Conservation (phyloP, 75 land plant species). For the Larix kaempferi region DNA sequence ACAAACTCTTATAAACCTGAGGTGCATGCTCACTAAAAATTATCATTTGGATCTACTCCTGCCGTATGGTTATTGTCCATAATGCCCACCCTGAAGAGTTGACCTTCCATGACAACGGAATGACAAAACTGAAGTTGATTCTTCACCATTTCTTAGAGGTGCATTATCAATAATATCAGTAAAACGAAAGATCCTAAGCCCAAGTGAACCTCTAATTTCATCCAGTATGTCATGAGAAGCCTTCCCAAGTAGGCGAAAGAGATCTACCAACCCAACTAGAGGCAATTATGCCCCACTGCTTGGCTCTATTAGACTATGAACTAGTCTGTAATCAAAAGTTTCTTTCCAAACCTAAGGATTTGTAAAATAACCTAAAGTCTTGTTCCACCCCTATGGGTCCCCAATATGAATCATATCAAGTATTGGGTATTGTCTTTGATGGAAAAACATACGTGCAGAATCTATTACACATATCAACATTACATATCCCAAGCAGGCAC, state of each 20-base stretch:
- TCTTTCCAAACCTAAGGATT: constrained; percentile 77
- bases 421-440: constrained; percentile 57
- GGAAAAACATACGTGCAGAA: constrained; percentile 81
- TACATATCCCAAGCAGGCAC: constrained; percentile 55
- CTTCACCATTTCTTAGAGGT: constrained; percentile 70
- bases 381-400: constrained; percentile 76
- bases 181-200: constrained; percentile 78
- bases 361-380: constrained; percentile 78
- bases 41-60: constrained; percentile 53
- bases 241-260: constrained; percentile 70
- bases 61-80: constrained; percentile 31
- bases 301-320: constrained; percentile 45
- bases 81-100: constrained; percentile 67
- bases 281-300: constrained; percentile 51
- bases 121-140: constrained; percentile 83
- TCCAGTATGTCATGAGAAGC: constrained; percentile 76
- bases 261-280: constrained; percentile 79
- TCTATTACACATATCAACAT: constrained; percentile 72
- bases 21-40: constrained; percentile 62
- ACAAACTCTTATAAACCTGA: constrained; percentile 71
- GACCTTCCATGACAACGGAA: constrained; percentile 78
- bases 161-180: constrained; percentile 79
- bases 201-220: constrained; percentile 75
- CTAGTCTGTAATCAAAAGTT: constrained; percentile 77
- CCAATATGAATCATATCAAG: constrained; percentile 54